phyloP scores from a whole-genome alignment of 768 basidiomycete genomes.

The Podaxis sp. region DNA sequence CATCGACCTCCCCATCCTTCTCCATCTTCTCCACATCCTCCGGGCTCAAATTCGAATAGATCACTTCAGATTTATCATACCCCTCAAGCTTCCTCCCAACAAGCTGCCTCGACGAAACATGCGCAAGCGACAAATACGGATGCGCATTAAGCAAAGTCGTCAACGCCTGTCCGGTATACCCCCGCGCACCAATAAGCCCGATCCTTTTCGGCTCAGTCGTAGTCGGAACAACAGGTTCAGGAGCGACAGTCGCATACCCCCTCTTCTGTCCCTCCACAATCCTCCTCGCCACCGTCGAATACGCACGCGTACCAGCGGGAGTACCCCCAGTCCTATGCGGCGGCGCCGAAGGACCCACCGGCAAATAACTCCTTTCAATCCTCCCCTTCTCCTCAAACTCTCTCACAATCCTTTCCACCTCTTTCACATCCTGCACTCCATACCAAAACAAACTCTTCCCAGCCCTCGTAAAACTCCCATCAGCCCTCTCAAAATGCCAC shows the following conservation, averaged over 20 bases:
- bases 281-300: slow-evolving; percentile 54
- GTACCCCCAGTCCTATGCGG: slow-evolving; percentile 43
- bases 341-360: slow-evolving; percentile 74
- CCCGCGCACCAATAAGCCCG: slow-evolving; percentile 94
- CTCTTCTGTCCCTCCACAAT: slow-evolving; percentile 48
- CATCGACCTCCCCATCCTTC: slow-evolving; percentile 86
- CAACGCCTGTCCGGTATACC: slow-evolving; percentile 92
- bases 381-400: slow-evolving; percentile 74
- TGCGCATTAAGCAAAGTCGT: slow-evolving; percentile 86
- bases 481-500: slow-evolving; percentile 99
- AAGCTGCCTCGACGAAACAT: slow-evolving; percentile 95
- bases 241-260: slow-evolving; percentile 78
- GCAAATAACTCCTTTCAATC: slow-evolving; percentile 87
- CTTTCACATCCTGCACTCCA: slow-evolving; percentile 85
- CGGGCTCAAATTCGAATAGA: slow-evolving; percentile 77
- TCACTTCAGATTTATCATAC: slow-evolving; percentile 69
- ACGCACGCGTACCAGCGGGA: slow-evolving; percentile 48
- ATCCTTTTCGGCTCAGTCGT: slow-evolving; percentile 80
- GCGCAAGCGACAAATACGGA: slow-evolving; percentile 85
- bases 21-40: slow-evolving; percentile 88
- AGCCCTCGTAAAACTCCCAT: slow-evolving; percentile 94
- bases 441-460: slow-evolving; percentile 98
- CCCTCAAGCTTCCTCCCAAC: slow-evolving; percentile 77
- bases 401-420: slow-evolving; percentile 86
- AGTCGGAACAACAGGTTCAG: slow-evolving; percentile 23